Base-by-base conservation (phyloP, 2,329 filamentous ascomycete species). In the Aspergillus sp. region DNA sequence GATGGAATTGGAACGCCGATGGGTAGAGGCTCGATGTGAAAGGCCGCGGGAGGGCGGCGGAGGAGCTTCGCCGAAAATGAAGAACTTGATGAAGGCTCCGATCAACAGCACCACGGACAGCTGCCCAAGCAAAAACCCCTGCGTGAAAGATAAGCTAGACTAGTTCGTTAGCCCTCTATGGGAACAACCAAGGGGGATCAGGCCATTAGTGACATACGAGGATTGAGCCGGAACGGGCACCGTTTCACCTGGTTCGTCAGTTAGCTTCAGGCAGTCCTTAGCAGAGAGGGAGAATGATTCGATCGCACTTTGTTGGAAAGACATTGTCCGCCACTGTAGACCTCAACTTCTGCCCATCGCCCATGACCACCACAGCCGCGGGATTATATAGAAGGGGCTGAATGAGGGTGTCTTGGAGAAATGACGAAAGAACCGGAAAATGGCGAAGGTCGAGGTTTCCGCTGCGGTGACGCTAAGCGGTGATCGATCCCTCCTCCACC, bases 61-160 rank as follows among this genome's bases (percentile, higher is more conserved):
- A 0, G 92, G 92, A 5, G 92, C 88, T 73, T 98, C 95, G 69
- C 95, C 95, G 73, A 99, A 98, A 73, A 99, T 98, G 85, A 99
- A 99, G 86, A 97, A 99, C 75, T 96, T 96, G 78, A 99, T 98
- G 79, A 99, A 98, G 67, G 90, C 91, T 65, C 92, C 93, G 63
- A 99, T 87, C 41, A 99, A 84, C 23, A 98, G 81, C 13, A 96
- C 91, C 49, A 99, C 90, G 2, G 92, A 96, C 54, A 99, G 83
- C 77, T 99, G 95, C 53, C 95, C 95, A 32, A 98, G 83, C 52
- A 99, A 87, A 68, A 99, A 89, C 27, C 95, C 95, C 75, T 96
- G 92, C 0, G 92, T 96, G 76, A 98, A 98, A 38, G 92, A 95
- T 67, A 95, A 82, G 42, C 91, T 94, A 71, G 23, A 44, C 21